Evolutionary conservation across 495 filamentous ascomycete genomes (phyloP).

Genomic region (Xylaria intraflava): DNA sequence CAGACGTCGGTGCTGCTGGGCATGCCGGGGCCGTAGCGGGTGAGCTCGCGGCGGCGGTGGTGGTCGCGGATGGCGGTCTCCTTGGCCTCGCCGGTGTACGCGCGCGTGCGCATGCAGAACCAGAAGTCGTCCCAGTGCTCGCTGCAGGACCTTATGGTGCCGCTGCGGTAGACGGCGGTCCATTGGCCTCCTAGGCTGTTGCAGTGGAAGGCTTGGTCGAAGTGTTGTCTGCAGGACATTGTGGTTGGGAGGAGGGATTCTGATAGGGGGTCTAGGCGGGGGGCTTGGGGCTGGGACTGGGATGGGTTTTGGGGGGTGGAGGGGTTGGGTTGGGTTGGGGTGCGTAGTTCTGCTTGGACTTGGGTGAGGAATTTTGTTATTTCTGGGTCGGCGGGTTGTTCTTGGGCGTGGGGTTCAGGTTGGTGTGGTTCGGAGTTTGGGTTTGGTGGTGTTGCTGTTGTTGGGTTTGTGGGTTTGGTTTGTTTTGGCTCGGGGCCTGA

Average conservation of each 20-base stretch:
- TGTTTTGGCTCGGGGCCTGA: constrained; percentile 15
- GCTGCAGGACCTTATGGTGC: constrained; percentile 61
- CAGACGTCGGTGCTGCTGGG: constrained; percentile 92
- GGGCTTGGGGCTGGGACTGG: constrained; percentile 7
- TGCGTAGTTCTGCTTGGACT: constrained; percentile 27
- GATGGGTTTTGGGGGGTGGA: constrained; percentile 10
- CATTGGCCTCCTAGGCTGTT: constrained; percentile 87
- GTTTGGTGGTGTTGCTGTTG: constrained; percentile 4
- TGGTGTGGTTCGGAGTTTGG: constrained; percentile 3
- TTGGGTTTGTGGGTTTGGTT: neutral
- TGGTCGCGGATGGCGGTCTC: constrained; percentile 57
- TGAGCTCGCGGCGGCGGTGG: constrained; percentile 61
- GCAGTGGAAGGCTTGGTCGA: constrained; percentile 94
- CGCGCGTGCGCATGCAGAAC: constrained; percentile 86
- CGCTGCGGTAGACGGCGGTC: constrained; percentile 73
- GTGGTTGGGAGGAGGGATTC: constrained; percentile 64
- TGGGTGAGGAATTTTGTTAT: constrained; percentile 37
- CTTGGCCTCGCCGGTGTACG: constrained; percentile 41
- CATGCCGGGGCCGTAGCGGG: constrained; percentile 55
- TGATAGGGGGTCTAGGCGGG: constrained; percentile 33
- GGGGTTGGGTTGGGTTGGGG: neutral
- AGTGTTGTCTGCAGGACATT: constrained; percentile 84
- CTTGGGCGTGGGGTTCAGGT: constrained; percentile 12
- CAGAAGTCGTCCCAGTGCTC: constrained; percentile 87
- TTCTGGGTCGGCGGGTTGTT: constrained; percentile 29